These are phyloP conservation scores for Coemansia sp. DNA, from an alignment of 192 early-diverging fungal genomes.

Conservation along the genomic window DNA sequence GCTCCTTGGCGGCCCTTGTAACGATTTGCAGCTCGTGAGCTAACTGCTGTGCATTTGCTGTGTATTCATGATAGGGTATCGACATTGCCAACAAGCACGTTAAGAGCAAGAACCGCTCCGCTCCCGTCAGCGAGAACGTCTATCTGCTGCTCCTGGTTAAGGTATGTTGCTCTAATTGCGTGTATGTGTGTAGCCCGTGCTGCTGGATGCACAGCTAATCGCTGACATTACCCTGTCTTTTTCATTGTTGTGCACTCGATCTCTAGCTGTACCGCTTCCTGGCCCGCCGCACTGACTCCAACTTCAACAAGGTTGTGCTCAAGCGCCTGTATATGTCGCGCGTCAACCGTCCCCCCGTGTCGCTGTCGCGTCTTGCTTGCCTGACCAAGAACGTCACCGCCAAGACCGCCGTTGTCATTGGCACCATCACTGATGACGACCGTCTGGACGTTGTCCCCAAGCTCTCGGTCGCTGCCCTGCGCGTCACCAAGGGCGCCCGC, in stretches of 20 bases:
- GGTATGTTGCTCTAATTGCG: conserved; percentile 22
- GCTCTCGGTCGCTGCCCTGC: conserved; percentile 92
- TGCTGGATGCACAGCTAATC: too few species aligned
- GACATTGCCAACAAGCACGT: conserved; percentile 99
- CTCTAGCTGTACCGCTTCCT: conserved; percentile 96
- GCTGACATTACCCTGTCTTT: too few species aligned
- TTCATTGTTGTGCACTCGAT: neutral
- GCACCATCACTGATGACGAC: conserved; percentile 95
- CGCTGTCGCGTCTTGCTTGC: conserved; percentile 80
- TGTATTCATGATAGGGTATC: conserved; percentile 71
- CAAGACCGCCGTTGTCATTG: conserved; percentile 94
- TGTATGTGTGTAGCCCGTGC: too few species aligned
- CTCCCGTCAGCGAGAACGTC: conserved; percentile 91
- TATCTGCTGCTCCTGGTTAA: conserved; percentile 99
- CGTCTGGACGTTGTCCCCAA: conserved; percentile 92
- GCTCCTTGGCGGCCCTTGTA: neutral
- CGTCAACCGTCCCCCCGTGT: conserved; percentile 93
- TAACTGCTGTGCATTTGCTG: neutral
- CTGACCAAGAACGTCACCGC: conserved; percentile 74
- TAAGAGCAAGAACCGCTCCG: conserved; percentile 86
- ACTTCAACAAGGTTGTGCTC: conserved; percentile 98
- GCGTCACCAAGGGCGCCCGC: conserved; percentile 92
- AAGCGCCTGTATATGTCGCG: conserved; percentile 99
- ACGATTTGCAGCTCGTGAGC: neutral
- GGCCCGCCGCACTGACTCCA: conserved; percentile 95